A percentile compares a stretch with the other conserved stretches of the same genome.
phyloP scores from a whole-genome alignment of 2,329 filamentous ascomycete species.

The Fusarium sp. region DNA sequence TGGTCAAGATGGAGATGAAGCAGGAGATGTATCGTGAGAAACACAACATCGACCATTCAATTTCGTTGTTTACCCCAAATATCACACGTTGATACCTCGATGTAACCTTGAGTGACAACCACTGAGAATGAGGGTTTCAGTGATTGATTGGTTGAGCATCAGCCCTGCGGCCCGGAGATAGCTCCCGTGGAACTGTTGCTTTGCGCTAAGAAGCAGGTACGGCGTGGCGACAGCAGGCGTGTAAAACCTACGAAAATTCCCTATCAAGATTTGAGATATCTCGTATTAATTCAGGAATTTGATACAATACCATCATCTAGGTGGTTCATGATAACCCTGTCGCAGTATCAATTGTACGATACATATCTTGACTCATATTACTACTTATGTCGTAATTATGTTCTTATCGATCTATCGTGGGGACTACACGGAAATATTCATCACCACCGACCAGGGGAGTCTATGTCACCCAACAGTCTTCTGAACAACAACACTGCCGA shows the following conservation, averaged over 20 bases:
- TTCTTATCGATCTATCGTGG: neutral
- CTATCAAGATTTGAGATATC: too few relatives aligned
- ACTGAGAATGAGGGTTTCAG: neutral
- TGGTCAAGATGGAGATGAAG: conserved; percentile 4
- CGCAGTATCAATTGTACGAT: too few relatives aligned
- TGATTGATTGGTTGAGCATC: conserved; percentile 30
- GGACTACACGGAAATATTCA: too few relatives aligned
- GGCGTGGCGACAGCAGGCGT: neutral
- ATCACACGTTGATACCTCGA: neutral
- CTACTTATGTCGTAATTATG: neutral
- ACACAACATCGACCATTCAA: conserved; percentile 17
- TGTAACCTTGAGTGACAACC: neutral
- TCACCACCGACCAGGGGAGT: too few relatives aligned
- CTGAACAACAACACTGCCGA: too few relatives aligned
- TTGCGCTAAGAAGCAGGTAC: conserved; percentile 39
- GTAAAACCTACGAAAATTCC: too few relatives aligned
- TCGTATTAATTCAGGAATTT: too few relatives aligned
- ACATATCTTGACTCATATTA: too few relatives aligned
- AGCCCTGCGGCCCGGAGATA: conserved; percentile 19
- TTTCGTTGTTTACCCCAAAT: conserved; percentile 5
- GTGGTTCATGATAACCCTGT: too few relatives aligned
- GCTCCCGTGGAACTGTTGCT: conserved; percentile 20
- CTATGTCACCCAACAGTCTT: too few relatives aligned
- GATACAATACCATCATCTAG: too few relatives aligned
- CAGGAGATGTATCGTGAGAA: conserved; percentile 2